Percentiles rank a stretch among this genome's conserved stretches.
Conservation (phyloP, 176 grass and related monocot species). For the Pontederia crassipes region DNA sequence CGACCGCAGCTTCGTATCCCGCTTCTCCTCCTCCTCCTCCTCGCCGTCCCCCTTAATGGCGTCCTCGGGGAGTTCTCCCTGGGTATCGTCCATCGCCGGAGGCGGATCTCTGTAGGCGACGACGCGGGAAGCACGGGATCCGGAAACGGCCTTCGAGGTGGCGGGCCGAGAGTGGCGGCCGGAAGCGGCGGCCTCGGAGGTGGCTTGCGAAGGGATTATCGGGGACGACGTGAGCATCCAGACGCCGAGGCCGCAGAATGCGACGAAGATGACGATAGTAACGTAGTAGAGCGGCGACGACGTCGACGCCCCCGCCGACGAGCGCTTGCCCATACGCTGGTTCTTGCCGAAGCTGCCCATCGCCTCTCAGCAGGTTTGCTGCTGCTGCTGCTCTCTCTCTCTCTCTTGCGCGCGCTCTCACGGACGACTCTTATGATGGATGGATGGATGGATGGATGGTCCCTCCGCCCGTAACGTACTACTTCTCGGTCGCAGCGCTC, state of each 20-base stretch:
- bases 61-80: background rate
- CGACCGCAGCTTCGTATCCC: background rate
- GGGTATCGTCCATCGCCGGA: conserved; percentile 3
- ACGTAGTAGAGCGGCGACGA: conserved; percentile 62
- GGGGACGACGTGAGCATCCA: conserved; percentile 65
- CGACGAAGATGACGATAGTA: conserved; percentile 58
- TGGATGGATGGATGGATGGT: too few species aligned
- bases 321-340: conserved; percentile 43
- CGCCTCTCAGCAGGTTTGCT: background rate
- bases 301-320: conserved; percentile 25
- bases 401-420: too few species aligned
- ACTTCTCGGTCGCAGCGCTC: too few species aligned
- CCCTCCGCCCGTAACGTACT: too few species aligned
- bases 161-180: conserved; percentile 19
- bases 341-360: conserved; percentile 41
- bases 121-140: conserved; percentile 1
- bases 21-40: conserved; percentile 17
- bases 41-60: conserved; percentile 3
- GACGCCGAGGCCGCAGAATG: conserved; percentile 57
- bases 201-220: conserved; percentile 14
- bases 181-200: background rate
- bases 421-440: too few species aligned
- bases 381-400: background rate
- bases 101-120: conserved; percentile 4
- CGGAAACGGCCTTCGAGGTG: conserved; percentile 27